phyloP scores from a whole-genome alignment of 257 asterid genomes.

The Striga asiatica region DNA sequence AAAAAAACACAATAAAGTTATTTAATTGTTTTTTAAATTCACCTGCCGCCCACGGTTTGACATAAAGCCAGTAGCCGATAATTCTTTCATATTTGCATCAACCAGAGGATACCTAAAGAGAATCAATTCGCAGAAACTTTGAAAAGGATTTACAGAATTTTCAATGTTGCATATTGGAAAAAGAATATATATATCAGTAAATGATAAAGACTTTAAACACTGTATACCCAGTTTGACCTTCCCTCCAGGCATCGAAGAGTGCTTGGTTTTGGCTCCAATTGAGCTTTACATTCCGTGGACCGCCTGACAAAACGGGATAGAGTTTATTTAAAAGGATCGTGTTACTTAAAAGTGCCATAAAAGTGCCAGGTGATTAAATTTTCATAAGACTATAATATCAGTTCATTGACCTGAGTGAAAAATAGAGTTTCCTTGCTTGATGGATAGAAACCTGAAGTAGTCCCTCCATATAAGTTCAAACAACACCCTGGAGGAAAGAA shows the following conservation, averaged over 20 bases:
- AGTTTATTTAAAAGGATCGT: no score
- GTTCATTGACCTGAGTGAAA: constrained; percentile 75
- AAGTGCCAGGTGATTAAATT: no score
- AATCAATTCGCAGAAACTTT: no score
- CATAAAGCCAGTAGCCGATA: constrained; percentile 83
- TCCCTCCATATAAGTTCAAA: constrained; percentile 98
- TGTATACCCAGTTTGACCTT: constrained; percentile 81
- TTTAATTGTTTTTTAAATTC: background rate
- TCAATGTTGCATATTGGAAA: background rate
- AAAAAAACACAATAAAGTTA: no score
- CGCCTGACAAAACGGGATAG: constrained; percentile 42
- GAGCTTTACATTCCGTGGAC: constrained; percentile 49
- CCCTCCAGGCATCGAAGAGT: constrained; percentile 74
- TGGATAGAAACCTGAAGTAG: constrained; percentile 82
- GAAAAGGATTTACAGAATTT: no score
- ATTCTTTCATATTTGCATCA: constrained; percentile 92
- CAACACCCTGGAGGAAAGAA: constrained; percentile 97
- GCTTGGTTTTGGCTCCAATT: constrained; percentile 69
- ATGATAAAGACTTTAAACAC: background rate
- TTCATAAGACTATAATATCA: no score
- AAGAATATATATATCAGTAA: no score
- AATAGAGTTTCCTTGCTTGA: constrained; percentile 70
- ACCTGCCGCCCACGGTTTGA: constrained; percentile 98
- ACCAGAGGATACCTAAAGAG: constrained; percentile 69
- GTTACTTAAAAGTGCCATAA: no score